phyloP scores from a whole-genome alignment of 768 basidiomycete genomes.

The Pilatotrama ljubarskyi region DNA sequence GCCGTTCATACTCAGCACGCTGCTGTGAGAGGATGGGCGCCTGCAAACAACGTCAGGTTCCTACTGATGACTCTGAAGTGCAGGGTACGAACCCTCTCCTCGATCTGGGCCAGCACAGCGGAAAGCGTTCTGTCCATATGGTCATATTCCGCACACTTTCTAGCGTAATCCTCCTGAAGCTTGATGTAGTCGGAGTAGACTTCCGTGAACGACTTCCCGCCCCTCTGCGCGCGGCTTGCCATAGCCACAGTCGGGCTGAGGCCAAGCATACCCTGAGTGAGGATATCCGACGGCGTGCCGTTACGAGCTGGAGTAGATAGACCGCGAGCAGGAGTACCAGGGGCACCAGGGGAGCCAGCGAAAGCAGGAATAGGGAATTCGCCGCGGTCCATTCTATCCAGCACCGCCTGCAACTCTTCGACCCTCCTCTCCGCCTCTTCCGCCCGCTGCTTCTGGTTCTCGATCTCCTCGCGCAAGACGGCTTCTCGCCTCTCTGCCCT shows the following conservation, averaged over 20 bases:
- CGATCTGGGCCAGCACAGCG: conserved; percentile 83
- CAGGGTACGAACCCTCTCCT: conserved; percentile 69
- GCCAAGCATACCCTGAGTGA: conserved; percentile 59
- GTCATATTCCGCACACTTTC: conserved; percentile 79
- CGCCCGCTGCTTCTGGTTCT: conserved; percentile 66
- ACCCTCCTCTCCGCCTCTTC: conserved; percentile 72
- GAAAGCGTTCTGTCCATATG: conserved; percentile 82
- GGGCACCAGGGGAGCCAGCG: conserved; percentile 23
- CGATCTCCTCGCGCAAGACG: conserved; percentile 65
- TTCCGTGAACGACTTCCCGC: conserved; percentile 90
- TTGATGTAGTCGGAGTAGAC: conserved; percentile 90
- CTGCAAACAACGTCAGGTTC: conserved; percentile 40
- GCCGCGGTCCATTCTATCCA: conserved; percentile 70
- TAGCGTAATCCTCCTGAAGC: conserved; percentile 78
- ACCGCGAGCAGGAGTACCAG: conserved; percentile 33
- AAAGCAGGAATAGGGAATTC: conserved; percentile 61
- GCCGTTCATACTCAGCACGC: conserved; percentile 82
- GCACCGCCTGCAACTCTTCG: conserved; percentile 70
- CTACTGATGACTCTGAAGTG: not conserved
- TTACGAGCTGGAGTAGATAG: conserved; percentile 45
- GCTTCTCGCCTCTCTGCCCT: conserved; percentile 69
- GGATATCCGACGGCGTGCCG: conserved; percentile 41
- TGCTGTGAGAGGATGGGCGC: conserved; percentile 91
- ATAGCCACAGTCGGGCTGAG: conserved; percentile 88
- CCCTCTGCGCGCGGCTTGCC: conserved; percentile 77